Evolutionary conservation across 352 stramenopile genomes (phyloP), one percentile per base, ranked within the genome.

Genomic region (Globisporangium orthogonon): DNA sequence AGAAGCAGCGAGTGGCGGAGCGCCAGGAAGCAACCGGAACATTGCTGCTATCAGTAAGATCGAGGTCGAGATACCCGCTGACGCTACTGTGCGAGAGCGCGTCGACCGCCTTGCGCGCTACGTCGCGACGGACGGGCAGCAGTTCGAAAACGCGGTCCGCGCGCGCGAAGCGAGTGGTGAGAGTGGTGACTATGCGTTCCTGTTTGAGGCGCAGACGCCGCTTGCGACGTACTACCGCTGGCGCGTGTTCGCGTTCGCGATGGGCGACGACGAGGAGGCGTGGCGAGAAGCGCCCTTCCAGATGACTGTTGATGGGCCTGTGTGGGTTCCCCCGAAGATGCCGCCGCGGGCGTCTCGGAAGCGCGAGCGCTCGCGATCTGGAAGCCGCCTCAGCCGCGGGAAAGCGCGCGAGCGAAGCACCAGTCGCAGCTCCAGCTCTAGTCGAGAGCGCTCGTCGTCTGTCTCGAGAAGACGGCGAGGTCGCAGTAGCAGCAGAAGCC

Each of bases 181-280:
- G n/a, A 87, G 37, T 10, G 17, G 31, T 7, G 49, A 45, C 1
- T 91, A 84, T 55, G 58, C 37, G 1, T 91, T 91, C 54, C 50
- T 91, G 13, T 82, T 80, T 37, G 73, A 79, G 39, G 50, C 52
- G n/a, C 52, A 66, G 13, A 51, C 58, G 28, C 29, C 60, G 5
- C 29, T 74, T 15, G 75, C 57, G 3, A 39, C 80, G 17, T 92
- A 92, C 62, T 92, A 91, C 57, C 72, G 80, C 9, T 92, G 83
- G 83, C 56, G 76, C 46, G 80, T 91, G 28, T 90, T 80, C 44
- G 71, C 83, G 50, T 77, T 89, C 13, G 76, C 70, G 11, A 88
- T 89, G 77, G 83, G 80, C 17, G 83, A 92, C 44, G 63, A 67
- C 11, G 62, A 73, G 30, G 37, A 57, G n/a, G 49, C 43, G 14